A percentile compares a stretch with the other conserved stretches of the same genome.
Evolutionary conservation across 2,329 filamentous ascomycete species (phyloP).

Genomic region (Fusarium heterosporum): DNA sequence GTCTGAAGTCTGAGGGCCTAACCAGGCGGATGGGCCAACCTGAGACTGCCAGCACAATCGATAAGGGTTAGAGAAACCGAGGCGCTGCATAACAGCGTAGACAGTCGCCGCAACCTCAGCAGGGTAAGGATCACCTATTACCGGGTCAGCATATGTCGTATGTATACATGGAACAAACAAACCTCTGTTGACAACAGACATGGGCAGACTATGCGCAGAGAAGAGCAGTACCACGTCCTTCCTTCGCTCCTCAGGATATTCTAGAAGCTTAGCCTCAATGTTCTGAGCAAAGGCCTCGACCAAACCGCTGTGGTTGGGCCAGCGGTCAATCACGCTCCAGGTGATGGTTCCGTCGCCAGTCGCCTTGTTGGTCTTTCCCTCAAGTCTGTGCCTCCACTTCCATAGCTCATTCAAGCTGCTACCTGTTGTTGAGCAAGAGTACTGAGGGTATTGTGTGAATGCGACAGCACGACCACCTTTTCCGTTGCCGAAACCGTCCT

Average conservation of each 20-base stretch:
- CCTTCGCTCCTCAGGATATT: constrained; percentile 84
- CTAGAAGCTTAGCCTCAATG: constrained; percentile 84
- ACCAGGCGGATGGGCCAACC: constrained; percentile 94
- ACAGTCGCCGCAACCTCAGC: constrained; percentile 96
- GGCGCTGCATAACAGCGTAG: constrained; percentile 92
- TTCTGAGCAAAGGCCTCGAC: constrained; percentile 93
- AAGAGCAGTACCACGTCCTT: constrained; percentile 89
- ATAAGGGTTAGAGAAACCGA: constrained; percentile 90
- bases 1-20: constrained; percentile 90
- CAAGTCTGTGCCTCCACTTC: constrained; percentile 93
- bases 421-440: constrained; percentile 96
- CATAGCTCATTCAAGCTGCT: constrained; percentile 97
- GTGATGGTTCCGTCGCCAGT: constrained; percentile 76
- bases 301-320: constrained; percentile 91
- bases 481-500: constrained; percentile 90
- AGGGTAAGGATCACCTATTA: constrained; percentile 89
- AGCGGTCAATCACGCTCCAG: constrained; percentile 98
- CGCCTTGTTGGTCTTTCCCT: constrained; percentile 74
- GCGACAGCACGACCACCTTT: constrained; percentile 94
- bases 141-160: constrained; percentile 43
- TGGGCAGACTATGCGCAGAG: constrained; percentile 94
- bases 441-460: constrained; percentile 98
- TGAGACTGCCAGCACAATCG: constrained; percentile 98
- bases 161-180: constrained; percentile 26
- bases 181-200: constrained; percentile 96